Percentiles rank a stretch among this genome's conserved stretches.
Evolutionary conservation across 2,329 filamentous ascomycete genomes (phyloP).

Genomic region (Fusarium robinianum): DNA sequence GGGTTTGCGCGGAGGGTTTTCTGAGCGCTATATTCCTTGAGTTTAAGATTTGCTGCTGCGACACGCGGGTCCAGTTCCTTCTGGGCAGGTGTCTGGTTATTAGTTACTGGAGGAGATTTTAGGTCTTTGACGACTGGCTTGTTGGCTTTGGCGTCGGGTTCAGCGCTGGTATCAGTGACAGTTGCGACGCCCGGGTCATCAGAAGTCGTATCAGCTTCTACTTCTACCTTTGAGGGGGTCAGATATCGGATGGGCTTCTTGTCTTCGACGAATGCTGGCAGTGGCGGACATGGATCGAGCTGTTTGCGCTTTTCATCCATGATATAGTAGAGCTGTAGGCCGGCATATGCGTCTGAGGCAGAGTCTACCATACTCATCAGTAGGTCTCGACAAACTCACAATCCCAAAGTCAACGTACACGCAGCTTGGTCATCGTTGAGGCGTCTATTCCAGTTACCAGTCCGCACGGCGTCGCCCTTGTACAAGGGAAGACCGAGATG

Average conservation of each 20-base stretch:
- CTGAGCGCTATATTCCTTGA: constrained; percentile 43
- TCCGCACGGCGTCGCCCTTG: constrained; percentile 72
- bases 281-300: constrained; percentile 71
- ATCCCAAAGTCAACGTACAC: constrained; percentile 58
- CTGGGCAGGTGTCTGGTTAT: background rate
- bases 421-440: constrained; percentile 68
- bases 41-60: constrained; percentile 48
- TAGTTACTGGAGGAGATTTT: constrained; percentile 1
- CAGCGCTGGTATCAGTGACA: constrained; percentile 17
- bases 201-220: constrained; percentile 42
- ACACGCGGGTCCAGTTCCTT: constrained; percentile 46
- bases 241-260: constrained; percentile 64
- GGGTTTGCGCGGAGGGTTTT: constrained; percentile 34
- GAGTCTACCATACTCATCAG: constrained; percentile 58
- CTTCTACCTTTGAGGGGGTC: constrained; percentile 17
- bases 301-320: constrained; percentile 70
- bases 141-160: constrained; percentile 6
- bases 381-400: too few relatives aligned
- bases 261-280: constrained; percentile 70
- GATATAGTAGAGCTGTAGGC: constrained; percentile 71
- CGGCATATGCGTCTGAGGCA: constrained; percentile 82
- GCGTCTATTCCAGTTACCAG: constrained; percentile 72
- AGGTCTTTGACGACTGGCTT: background rate
- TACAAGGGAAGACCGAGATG: constrained; percentile 73
- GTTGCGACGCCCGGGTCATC: constrained; percentile 40